Base-by-base conservation (phyloP, 306 rosid species). In the Cyamopsis tetragonoloba region DNA sequence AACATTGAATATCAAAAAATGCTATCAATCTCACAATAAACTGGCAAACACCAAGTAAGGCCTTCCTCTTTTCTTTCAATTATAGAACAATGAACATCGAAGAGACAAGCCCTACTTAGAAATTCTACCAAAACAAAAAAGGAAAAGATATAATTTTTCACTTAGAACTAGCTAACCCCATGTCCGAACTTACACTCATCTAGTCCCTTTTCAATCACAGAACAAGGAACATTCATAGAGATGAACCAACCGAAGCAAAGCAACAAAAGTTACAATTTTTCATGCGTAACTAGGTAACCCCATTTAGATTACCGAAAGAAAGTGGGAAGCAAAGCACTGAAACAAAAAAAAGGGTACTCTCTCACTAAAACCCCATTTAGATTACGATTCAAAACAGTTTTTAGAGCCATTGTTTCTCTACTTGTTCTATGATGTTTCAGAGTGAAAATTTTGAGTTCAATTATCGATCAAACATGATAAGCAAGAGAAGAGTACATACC, bases 401-500 rank as follows among this genome's bases (percentile, higher is more conserved):
- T 17, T 13, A 26, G 1, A 26, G 66, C 37, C 14, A 31, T 11
- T 23, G 49, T 44, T 27, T 1, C 26, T 62, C 19, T 19, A 46
- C 17, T 23, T 23, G 31, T 27, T 15, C 50, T 7, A 14, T 6
- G 65, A 38, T 42, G 48, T 59, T 39, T 23, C 43, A 37, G 15
- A 9, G 24, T 22, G 28, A 60, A 38, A 42, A 31, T 10, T 49
- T 6, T 5, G 14, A 28, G 28, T 7, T 66, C 14, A 6, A 32
- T n/a, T n/a, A n/a, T n/a, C 5, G 12, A 15, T 30, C 59, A 75
- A 26, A 20, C 28, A 37, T 12, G 22, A 34, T 50, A 32, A 57
- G n/a, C 19, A 66, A 39, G 17, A 76, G 54, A 76, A 65, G 35
- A 28, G 13, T 5, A 28, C 43, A 11, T 80, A 87, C 93, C 93